Conservation (phyloP, 345 rosid species). For the Lepidium aucheri region DNA sequence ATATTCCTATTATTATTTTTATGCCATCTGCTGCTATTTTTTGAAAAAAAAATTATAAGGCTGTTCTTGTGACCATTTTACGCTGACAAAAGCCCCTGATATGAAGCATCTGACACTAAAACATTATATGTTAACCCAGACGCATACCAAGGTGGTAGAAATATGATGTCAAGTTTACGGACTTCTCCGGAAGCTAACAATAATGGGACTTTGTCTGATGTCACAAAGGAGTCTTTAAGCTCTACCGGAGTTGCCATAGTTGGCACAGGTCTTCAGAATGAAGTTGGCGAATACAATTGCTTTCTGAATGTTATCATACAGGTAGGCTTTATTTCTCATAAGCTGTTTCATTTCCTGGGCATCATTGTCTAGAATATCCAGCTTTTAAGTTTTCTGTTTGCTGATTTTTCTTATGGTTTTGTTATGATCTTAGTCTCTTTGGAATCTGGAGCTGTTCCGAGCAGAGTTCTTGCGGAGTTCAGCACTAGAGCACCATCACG, state of each 20-base stretch:
- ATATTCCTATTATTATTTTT: neutral
- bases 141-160: slow-evolving; percentile 38
- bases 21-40: neutral
- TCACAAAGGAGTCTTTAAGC: slow-evolving; percentile 18
- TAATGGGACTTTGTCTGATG: slow-evolving; percentile 26
- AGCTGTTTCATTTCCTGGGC: neutral
- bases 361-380: neutral
- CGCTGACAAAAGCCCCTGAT: neutral
- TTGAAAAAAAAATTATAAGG: neutral
- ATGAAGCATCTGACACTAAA: slow-evolving; percentile 5
- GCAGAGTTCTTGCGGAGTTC: slow-evolving; percentile 73
- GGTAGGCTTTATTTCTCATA: slow-evolving; percentile 33
- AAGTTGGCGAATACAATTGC: slow-evolving; percentile 94
- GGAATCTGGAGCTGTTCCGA: slow-evolving; percentile 80
- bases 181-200: slow-evolving; percentile 25
- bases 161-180: slow-evolving; percentile 35
- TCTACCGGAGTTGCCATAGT: slow-evolving; percentile 33
- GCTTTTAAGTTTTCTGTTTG: neutral
- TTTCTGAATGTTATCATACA: slow-evolving; percentile 95
- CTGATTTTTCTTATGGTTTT: neutral
- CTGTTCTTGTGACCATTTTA: neutral
- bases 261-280: slow-evolving; percentile 88
- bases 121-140: slow-evolving; percentile 36
- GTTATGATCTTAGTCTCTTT: slow-evolving; percentile 55
- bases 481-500: slow-evolving; percentile 56